Evolutionary conservation across 148 eudicot species (phyloP), one percentile per base, ranked within the genome.

Genomic region (Fagopyrum tataricum): DNA sequence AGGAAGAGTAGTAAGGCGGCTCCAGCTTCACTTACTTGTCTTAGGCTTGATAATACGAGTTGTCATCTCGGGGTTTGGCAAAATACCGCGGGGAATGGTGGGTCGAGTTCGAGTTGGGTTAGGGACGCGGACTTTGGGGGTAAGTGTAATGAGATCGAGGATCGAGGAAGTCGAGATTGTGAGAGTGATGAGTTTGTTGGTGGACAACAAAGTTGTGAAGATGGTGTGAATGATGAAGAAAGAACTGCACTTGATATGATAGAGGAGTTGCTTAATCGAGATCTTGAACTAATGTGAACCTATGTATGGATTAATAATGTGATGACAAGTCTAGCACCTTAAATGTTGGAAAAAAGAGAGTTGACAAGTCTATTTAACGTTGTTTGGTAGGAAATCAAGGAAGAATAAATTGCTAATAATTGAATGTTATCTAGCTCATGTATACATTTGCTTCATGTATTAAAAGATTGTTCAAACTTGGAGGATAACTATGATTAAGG

Each of bases 11-110:
- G 79, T 76, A 84, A 81, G 74, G 39, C 81, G 5, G 84, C 84
- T 17, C 84, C 84, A 6, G 80, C 88, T 2, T 86, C 92, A 10
- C 85, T 88, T 17, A 88, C 88, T 0, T 88, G 92, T 47, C 80
- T 88, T 10, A 81, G 88, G 88, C 87, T 88, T 5, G 90, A 88
- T 78, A 81, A 75, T 26, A 87, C 84, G 80, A 88, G 76, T 64
- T 81, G 84, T 39, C 86, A 84, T 52, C 84, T 88, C 7, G 92
- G 92, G 2, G 85, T 86, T 4, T 88, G 92, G 92, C 88, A 86
- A 44, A 88, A 82, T 39, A 70, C 85, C 7, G 84, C 85, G 39
- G 92, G 92, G 1, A 44, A 81, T 0, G 72, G 72, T 10, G 69
- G 43, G 39, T 62, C 86, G 4, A 81, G 76, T 24, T 86, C 92